Base-by-base conservation (phyloP, 2,329 filamentous ascomycete genomes). In the Microdochium trichocladiopsis region DNA sequence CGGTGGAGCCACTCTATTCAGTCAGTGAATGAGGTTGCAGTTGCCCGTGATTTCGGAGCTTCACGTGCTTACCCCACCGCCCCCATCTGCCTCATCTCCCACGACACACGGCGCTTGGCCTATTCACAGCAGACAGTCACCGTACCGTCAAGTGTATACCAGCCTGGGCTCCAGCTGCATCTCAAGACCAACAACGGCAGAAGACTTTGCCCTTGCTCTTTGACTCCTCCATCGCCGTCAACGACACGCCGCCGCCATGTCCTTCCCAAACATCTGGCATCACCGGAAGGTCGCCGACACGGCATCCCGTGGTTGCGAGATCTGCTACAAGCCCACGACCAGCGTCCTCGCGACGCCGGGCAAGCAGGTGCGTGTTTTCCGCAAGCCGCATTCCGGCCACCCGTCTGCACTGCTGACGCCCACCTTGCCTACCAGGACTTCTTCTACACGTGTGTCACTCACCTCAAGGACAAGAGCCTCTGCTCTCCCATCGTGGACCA, bases 301-400 rank as follows among this genome's bases (percentile, higher is more conserved):
- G n/a, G 80, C 87, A 1, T 80, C 89, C 12, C 95, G 89, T 70
- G 78, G 89, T 49, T 99, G 94, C 70, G 87, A 90, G 69, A 83
- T 97, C 57, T 97, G 94, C 77, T 95, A 87, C 75, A 95, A 94
- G 70, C 87, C 88, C 9, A 90, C 86, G 54, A 83, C 86, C 6
- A 95, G 87, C 58, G 93, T 97, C 18, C 76, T 99, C 51, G 89
- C 96, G 60, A 95, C 91, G 9, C 82, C 88, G 0, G 91, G 95
- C 62, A 92, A 90, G 63, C 94, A 93, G 83, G 92, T 94, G 63
- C 50, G 21, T 33, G 45, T 51, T 37, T n/a, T 47, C 24, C 55
- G 50, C 58, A 33, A 55, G 28, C 25, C 10, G 52, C 49, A 50
- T 51, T n/a, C 33, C 52, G 1, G 22, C 33, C n/a, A n/a, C n/a